Base-by-base conservation (phyloP, 2,329 filamentous ascomycete species). In the Alternaria arborescens region DNA sequence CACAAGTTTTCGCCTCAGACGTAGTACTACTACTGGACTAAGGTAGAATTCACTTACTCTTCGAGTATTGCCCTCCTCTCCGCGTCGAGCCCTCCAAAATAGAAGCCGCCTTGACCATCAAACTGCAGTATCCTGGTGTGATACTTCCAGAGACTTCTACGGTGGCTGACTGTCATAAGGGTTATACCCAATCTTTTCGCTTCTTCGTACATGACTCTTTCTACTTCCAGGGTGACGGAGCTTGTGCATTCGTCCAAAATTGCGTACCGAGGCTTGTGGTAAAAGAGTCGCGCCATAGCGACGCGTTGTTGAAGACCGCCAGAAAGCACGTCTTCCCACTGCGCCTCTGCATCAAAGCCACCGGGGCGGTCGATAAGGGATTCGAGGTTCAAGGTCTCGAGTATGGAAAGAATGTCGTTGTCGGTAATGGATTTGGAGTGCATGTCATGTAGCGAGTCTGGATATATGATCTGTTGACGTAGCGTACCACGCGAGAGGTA, bases 221-320 rank as follows among this genome's bases (percentile, higher is more conserved):
- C 95, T 62, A 94, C 93, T 70, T 98, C 94, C 28, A 97, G 85
- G 16, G 96, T 97, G n/a, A 99, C 93, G 53, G 89, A 93, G 58
- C 90, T 94, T 7, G 95, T 99, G 80, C 95, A 99, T 81, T 99
- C 95, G 77, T 99, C 95, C 38, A 99, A 84, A 68, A 99, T 99
- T 11, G 95, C 95, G 78, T 97, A 98, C 70, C 91, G 90, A 0
- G 94, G 94, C 10, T 88, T 86, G 80, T 98, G 94, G 80, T 98
- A 98, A 80, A 97, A 97, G 18, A 97, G 86, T 0, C 95, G 86
- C 0, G 95, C 95, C 92, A 98, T 98, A 61, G 95, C 95, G 22
- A 99, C 92, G 53, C 95, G 91, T 82, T 99, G 95, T 81, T 99
- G 95, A 20, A 97, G 84, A 7, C 95, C 95, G 12, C 92, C 93